Evolutionary conservation across 2,329 filamentous ascomycete genomes (phyloP), one percentile per base, ranked within the genome.

Genomic region (Passalora sequoiae): DNA sequence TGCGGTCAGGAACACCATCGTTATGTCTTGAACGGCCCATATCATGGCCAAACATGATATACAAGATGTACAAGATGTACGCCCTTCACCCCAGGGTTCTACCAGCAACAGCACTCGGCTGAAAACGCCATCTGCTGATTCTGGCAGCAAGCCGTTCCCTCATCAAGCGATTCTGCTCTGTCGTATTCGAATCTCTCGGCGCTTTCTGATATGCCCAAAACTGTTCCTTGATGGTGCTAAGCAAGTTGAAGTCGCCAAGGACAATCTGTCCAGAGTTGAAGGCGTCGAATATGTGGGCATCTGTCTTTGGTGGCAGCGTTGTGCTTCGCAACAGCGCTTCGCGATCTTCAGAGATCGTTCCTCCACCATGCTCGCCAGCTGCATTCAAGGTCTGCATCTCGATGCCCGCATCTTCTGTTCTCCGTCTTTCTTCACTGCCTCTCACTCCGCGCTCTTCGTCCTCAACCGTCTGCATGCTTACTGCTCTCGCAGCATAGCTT

Each of bases 371-470:
- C 21, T 37, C 31, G 20, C 49, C 50, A 44, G 58, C 35, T 36
- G 62, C 29, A 45, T 57, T 56, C 39, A 67, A 30, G 40, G 60
- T 55, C 35, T 70, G 65, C 48, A 68, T 57, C 48, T 72, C 69
- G 29, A 67, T 62, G 8, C 24, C 24, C 24, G 24, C 24, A 36
- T 66, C 69, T 6, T 67, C 57, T 8, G 48, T 48, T 59, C 61
- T 43, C 54, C 64, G 43, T 60, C 56, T 27, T 59, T 63, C 66
- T 46, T 43, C 51, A 10, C 55, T 57, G 42, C 69, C 68, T 13
- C 71, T 54, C 3, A 78, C 60, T 2, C 78, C 78, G 21, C 75
- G 69, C 60, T 82, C 79, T 63, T 82, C 79, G 4, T 72, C 66
- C 50, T 82, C 78, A 44, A 76, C 67, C 54, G 79, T 76, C 56